A percentile compares a stretch with the other conserved stretches of the same genome.
phyloP scores from a whole-genome alignment of 192 early-diverging fungal species.

The Backusella mclennaniae region DNA sequence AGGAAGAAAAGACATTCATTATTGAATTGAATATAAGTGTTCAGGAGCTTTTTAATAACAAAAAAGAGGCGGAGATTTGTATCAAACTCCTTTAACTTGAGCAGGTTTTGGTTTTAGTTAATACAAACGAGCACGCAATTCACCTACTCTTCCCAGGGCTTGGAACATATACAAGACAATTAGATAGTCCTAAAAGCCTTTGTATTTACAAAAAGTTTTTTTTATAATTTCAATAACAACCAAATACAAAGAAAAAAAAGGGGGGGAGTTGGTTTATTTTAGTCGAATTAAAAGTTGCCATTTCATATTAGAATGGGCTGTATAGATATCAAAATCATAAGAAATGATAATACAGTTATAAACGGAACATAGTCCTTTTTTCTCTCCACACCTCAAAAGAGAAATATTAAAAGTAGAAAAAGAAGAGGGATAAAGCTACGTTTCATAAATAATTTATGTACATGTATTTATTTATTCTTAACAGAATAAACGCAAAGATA shows the following conservation, averaged over 20 bases:
- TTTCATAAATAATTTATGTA: neutral
- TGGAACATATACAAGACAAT: neutral
- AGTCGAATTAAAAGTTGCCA: neutral
- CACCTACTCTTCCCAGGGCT: neutral
- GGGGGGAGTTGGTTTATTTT: neutral
- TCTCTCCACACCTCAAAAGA: neutral
- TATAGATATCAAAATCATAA: neutral
- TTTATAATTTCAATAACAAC: neutral
- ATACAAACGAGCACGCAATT: neutral
- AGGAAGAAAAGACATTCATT: too few relatives aligned
- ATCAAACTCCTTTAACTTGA: neutral
- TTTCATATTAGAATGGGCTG: neutral
- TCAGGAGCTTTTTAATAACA: too few relatives aligned
- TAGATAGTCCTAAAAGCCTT: neutral
- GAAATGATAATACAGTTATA: neutral
- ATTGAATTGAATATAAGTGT: too few relatives aligned
- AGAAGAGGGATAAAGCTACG: neutral
- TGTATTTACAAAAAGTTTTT: neutral
- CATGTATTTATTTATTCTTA: neutral
- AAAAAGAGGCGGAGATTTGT: neutral
- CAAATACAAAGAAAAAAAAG: neutral
- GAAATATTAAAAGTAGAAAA: neutral
- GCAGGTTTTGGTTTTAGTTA: neutral
- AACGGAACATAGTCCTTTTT: neutral
- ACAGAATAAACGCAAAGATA: neutral